phyloP scores from a whole-genome alignment of 2,329 filamentous ascomycete species.

The Diaporthe caulivora region DNA sequence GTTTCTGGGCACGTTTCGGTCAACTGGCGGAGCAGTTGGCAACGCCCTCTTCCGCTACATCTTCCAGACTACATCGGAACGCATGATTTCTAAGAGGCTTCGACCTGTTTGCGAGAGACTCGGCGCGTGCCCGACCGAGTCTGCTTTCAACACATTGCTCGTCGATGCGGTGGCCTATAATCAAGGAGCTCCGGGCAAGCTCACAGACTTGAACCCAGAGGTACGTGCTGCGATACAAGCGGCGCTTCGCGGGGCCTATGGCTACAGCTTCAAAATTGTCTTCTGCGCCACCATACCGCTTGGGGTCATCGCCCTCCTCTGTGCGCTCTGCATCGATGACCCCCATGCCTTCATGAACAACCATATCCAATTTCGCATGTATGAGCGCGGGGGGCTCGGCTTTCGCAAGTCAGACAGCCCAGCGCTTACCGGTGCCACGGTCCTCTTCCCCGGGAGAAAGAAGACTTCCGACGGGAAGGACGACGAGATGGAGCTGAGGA shows the following conservation, averaged over 20 bases:
- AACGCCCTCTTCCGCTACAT: conserved; percentile 24
- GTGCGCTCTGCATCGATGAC: conserved; percentile 28
- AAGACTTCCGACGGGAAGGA: conserved; percentile 2
- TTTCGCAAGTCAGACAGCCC: conserved; percentile 22
- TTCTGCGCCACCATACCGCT: conserved; percentile 32
- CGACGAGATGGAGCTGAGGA: neutral
- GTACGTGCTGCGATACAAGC: neutral
- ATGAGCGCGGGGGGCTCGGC: neutral
- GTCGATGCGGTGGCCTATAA: conserved; percentile 23
- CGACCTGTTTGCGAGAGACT: conserved; percentile 10
- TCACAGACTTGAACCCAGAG: conserved; percentile 2
- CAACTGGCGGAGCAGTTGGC: conserved; percentile 20
- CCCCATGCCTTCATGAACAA: conserved; percentile 31
- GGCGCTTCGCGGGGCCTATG: conserved; percentile 12
- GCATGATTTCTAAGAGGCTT: neutral
- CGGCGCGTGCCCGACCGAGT: neutral
- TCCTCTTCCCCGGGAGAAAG: conserved; percentile 17
- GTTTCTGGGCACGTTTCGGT: conserved; percentile 24
- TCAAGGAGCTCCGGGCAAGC: conserved; percentile 2
- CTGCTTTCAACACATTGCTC: conserved; percentile 12
- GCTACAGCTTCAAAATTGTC: conserved; percentile 25
- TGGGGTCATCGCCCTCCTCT: conserved; percentile 12
- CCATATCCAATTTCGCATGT: conserved; percentile 20
- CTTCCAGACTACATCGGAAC: conserved; percentile 3
- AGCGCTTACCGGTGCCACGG: conserved; percentile 22